These are phyloP conservation scores for Artemisia tridentata DNA, from an alignment of 129 eudicot genomes.

Conservation along the genomic window DNA sequence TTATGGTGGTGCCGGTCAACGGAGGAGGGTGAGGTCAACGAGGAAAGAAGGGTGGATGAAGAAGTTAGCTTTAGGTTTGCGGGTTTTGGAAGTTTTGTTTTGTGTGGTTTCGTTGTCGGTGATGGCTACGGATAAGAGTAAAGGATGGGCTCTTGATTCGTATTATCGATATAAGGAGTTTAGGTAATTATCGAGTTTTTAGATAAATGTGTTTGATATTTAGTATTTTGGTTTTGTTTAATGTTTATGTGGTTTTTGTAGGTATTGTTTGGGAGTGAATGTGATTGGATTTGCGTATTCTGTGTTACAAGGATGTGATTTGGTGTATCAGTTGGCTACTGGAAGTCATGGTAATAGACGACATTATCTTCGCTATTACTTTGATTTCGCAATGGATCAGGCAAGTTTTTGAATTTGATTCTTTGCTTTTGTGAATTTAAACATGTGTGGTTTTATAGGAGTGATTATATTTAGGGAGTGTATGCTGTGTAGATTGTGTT, in stretches of 20 bases:
- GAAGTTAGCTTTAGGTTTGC: constrained; percentile 69
- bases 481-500: not conserved
- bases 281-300: constrained; percentile 77
- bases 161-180: constrained; percentile 82
- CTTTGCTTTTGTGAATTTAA: not conserved
- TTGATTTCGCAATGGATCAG: constrained; percentile 85
- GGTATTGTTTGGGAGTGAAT: constrained; percentile 80
- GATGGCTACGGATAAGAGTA: constrained; percentile 79
- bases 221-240: not conserved
- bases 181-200: constrained; percentile 40
- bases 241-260: constrained; percentile 24
- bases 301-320: constrained; percentile 53
- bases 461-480: not conserved
- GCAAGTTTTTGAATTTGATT: constrained; percentile 30
- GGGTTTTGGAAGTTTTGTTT: constrained; percentile 62
- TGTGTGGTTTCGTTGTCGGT: constrained; percentile 83
- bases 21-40: constrained; percentile 29
- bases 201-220: not conserved
- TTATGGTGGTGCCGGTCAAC: constrained; percentile 25
- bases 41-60: constrained; percentile 51
- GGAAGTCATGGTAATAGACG: constrained; percentile 44
- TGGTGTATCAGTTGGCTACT: constrained; percentile 51
- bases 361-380: constrained; percentile 41
- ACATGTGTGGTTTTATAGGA: not conserved
- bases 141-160: constrained; percentile 95